Evolutionary conservation across 495 filamentous ascomycete species (phyloP).

Genomic region (Acidiella bohemica): DNA sequence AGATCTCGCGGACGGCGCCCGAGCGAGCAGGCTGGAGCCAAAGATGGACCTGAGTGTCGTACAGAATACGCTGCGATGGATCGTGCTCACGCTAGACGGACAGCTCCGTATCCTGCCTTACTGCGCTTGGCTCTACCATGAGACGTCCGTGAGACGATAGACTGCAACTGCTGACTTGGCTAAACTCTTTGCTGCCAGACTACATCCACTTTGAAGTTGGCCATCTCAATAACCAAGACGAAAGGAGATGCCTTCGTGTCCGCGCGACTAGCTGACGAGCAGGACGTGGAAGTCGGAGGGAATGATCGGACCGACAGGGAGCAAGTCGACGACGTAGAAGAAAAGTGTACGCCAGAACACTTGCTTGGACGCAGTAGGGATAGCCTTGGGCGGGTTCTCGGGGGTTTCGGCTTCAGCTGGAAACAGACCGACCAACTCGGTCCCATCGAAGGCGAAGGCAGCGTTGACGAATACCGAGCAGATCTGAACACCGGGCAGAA

Average conservation of each 20-base stretch:
- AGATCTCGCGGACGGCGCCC: too few relatives aligned
- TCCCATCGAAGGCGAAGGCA: slow-evolving; percentile 22
- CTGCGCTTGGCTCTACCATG: too few relatives aligned
- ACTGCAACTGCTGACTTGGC: too few relatives aligned
- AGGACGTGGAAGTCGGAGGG: slow-evolving; percentile 23
- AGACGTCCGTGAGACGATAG: too few relatives aligned
- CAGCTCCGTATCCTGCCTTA: too few relatives aligned
- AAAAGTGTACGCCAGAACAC: slow-evolving; percentile 39
- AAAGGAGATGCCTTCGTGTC: slow-evolving; percentile 26
- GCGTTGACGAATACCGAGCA: slow-evolving; percentile 24
- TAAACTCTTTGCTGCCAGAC: too few relatives aligned
- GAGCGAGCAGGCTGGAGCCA: too few relatives aligned
- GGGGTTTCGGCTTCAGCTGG: slow-evolving; percentile 39
- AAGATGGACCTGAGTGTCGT: too few relatives aligned
- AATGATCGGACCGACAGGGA: slow-evolving; percentile 27
- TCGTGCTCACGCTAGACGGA: too few relatives aligned
- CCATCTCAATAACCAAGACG: slow-evolving; percentile 28
- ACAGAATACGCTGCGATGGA: too few relatives aligned
- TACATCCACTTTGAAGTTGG: slow-evolving; percentile 23
- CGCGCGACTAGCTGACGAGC: slow-evolving; percentile 27
- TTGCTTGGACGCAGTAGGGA: slow-evolving; percentile 34
- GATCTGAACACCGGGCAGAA: too few relatives aligned
- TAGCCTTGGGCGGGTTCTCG: slow-evolving; percentile 32
- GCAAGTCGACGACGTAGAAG: slow-evolving; percentile 29
- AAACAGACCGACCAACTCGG: slow-evolving; percentile 27